Conservation (phyloP, 352 stramenopile species). For the Thraustotheca clavata region DNA sequence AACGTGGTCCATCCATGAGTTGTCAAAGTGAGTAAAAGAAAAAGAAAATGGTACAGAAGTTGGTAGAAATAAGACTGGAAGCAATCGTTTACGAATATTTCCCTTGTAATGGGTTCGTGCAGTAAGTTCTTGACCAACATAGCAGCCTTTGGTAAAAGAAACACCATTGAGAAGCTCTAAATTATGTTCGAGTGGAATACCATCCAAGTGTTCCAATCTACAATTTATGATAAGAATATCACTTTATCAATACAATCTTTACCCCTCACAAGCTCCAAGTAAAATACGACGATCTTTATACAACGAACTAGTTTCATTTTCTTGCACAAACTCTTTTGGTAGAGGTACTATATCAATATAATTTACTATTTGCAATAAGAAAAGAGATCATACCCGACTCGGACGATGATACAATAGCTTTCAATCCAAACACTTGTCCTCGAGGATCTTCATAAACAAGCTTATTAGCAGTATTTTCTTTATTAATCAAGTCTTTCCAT, state of each 20-base stretch:
- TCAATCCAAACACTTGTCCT: conserved; percentile 49
- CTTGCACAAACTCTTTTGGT: conserved; percentile 33
- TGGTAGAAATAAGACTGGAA: conserved; percentile 65
- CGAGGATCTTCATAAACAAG: conserved; percentile 56
- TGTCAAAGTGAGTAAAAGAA: background rate
- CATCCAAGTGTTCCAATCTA: conserved; percentile 67
- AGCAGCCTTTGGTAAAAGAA: conserved; percentile 92
- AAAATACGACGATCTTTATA: conserved; percentile 62
- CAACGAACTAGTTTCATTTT: conserved; percentile 26
- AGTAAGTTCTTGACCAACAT: conserved; percentile 92
- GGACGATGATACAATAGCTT: conserved; percentile 42
- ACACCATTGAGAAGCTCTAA: conserved; percentile 87
- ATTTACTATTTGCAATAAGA: background rate
- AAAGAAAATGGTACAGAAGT: background rate
- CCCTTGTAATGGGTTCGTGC: conserved; percentile 91
- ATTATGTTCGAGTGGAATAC: conserved; percentile 90
- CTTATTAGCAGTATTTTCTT: conserved; percentile 18
- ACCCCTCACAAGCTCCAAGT: conserved; percentile 70
- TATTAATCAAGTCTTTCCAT: background rate
- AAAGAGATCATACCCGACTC: conserved; percentile 24
- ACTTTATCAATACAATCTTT: conserved; percentile 20
- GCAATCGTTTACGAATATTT: conserved; percentile 73
- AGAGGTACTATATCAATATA: conserved; percentile 39
- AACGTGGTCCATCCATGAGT: background rate
- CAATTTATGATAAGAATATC: conserved; percentile 24